These are phyloP conservation scores for Harrya chromipes DNA, from an alignment of 768 basidiomycete species.

Conservation along the genomic window DNA sequence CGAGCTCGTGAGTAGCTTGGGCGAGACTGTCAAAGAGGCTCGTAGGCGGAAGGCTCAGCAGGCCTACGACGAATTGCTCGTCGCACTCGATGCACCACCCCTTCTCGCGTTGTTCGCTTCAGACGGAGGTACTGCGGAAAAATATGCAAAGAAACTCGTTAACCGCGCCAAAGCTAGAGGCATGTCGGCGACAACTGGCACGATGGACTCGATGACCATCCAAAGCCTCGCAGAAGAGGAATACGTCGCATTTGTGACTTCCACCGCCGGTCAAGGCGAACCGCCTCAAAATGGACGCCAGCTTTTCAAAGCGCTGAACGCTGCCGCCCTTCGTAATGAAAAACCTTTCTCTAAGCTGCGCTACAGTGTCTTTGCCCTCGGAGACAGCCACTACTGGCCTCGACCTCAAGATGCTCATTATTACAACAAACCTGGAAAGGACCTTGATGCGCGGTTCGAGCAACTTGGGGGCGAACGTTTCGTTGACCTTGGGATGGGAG, in stretches of 20 bases:
- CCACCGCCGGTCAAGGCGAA: slow-evolving; percentile 95
- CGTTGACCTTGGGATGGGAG: slow-evolving; percentile 77
- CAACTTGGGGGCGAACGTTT: slow-evolving; percentile 78
- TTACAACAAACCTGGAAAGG: slow-evolving; percentile 96
- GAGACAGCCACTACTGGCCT: slow-evolving; percentile 99
- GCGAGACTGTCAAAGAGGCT: slow-evolving; percentile 80
- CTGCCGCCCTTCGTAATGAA: slow-evolving; percentile 48
- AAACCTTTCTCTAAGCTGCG: slow-evolving; percentile 60
- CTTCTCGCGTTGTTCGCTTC: slow-evolving; percentile 90
- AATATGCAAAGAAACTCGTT: slow-evolving; percentile 85
- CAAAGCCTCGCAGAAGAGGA: slow-evolving; percentile 71
- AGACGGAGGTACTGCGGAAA: slow-evolving; percentile 95
- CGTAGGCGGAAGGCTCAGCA: slow-evolving; percentile 78
- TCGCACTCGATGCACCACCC: slow-evolving; percentile 84
- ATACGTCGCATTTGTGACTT: slow-evolving; percentile 84
- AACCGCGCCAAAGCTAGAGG: slow-evolving; percentile 83
- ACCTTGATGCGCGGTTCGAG: slow-evolving; percentile 77
- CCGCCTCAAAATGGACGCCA: slow-evolving; percentile 94
- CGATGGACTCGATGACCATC: slow-evolving; percentile 78
- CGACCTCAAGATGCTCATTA: slow-evolving; percentile 95
- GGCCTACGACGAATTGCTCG: slow-evolving; percentile 80
- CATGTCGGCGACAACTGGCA: slow-evolving; percentile 67
- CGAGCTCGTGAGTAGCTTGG: slow-evolving; percentile 80
- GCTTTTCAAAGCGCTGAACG: slow-evolving; percentile 83
- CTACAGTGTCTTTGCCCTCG: slow-evolving; percentile 89